These are phyloP conservation scores for Jaapia argillacea DNA, from an alignment of 768 basidiomycete species.

Conservation along the genomic window DNA sequence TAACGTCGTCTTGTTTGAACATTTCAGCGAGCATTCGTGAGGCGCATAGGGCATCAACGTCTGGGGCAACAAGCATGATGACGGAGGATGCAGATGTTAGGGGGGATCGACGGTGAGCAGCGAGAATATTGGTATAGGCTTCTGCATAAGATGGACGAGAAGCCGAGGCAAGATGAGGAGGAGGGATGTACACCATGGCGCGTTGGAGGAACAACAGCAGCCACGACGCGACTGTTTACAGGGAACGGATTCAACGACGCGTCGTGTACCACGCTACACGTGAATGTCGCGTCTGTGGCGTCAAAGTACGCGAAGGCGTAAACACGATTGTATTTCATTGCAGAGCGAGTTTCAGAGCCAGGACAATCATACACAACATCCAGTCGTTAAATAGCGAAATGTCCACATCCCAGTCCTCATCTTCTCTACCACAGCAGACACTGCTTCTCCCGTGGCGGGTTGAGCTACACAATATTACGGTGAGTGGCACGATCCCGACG, in stretches of 20 bases:
- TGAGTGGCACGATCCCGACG: too few species aligned
- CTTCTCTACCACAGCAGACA: constrained; percentile 89
- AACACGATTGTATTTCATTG: too few species aligned
- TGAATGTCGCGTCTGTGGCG: too few species aligned
- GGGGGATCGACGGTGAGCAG: constrained; percentile 61
- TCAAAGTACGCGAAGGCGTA: too few species aligned
- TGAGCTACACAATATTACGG: constrained; percentile 48
- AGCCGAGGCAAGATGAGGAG: constrained; percentile 56
- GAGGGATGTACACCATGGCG: constrained; percentile 58
- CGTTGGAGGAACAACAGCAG: too few species aligned
- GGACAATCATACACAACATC: too few species aligned
- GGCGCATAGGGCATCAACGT: constrained; percentile 89
- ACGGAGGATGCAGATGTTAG: constrained; percentile 75
- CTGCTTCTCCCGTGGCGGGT: constrained; percentile 69
- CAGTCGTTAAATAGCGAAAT: too few species aligned
- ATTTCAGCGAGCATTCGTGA: constrained; percentile 83
- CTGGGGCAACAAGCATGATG: constrained; percentile 78
- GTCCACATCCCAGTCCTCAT: too few species aligned
- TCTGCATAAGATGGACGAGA: constrained; percentile 56
- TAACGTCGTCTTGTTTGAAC: constrained; percentile 89
- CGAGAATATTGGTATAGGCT: constrained; percentile 66
- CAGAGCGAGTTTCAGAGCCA: too few species aligned
- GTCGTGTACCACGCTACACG: too few species aligned
- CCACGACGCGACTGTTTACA: too few species aligned
- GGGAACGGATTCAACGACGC: too few species aligned